phyloP scores from a whole-genome alignment of 108 stramenopile species.

The Cyclostephanos tholiformis region DNA sequence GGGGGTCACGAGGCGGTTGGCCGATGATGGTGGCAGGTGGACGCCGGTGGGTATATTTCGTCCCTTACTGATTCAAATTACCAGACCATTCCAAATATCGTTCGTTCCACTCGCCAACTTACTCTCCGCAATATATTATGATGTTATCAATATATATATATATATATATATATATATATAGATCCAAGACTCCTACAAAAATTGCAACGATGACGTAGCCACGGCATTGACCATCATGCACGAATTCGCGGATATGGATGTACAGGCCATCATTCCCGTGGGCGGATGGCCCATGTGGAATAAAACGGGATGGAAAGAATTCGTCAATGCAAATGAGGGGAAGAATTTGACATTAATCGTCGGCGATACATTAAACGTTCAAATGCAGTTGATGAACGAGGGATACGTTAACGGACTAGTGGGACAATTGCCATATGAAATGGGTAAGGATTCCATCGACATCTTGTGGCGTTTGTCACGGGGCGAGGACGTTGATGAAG shows the following conservation, averaged over 20 bases:
- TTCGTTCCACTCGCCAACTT: no score
- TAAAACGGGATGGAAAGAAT: neutral
- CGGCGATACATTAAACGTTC: slow-evolving; percentile 18
- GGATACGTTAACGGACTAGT: slow-evolving; percentile 50
- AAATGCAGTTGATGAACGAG: slow-evolving; percentile 28
- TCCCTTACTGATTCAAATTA: no score
- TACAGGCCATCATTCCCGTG: slow-evolving; percentile 23
- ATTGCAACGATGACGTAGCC: slow-evolving; percentile 12
- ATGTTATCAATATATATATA: no score
- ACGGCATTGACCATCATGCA: slow-evolving; percentile 13
- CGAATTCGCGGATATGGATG: slow-evolving; percentile 8
- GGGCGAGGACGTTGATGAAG: neutral
- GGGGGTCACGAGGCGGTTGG: slow-evolving; percentile 18
- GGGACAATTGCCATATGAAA: slow-evolving; percentile 53
- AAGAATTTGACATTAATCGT: neutral
- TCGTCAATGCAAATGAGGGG: neutral
- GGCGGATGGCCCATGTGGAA: slow-evolving; percentile 13
- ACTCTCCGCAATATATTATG: no score
- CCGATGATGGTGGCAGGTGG: slow-evolving; percentile 7
- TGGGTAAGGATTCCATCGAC: slow-evolving; percentile 24
- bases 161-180: neutral
- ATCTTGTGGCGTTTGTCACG: neutral
- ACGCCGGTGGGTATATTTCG: slow-evolving; percentile 7
- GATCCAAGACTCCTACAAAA: slow-evolving; percentile 10
- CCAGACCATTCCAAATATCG: no score